Evolutionary conservation across 139 green algal genomes (phyloP).

Genomic region (Microglena sp.): DNA sequence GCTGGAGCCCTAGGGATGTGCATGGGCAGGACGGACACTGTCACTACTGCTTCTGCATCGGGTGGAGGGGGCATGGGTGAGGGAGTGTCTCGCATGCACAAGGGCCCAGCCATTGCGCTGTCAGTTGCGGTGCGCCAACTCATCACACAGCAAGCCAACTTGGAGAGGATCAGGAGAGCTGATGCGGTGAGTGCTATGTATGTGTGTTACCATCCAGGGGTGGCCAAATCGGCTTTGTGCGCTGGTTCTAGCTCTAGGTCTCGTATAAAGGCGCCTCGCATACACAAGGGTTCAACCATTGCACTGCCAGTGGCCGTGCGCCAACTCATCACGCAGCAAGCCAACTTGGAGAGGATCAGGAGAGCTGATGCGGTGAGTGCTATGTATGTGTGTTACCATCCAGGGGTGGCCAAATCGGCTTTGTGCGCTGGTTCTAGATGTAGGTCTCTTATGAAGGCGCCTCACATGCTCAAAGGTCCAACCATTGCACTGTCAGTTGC

Average conservation of each 20-base stretch:
- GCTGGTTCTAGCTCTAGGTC: not conserved
- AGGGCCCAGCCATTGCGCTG: no score
- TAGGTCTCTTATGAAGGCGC: not conserved
- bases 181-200: conserved; percentile 28
- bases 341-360: conserved; percentile 55
- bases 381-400: conserved; percentile 10
- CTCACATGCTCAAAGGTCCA: no score
- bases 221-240: no score
- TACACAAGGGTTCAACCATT: no score
- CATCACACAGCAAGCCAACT: conserved; percentile 50
- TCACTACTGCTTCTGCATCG: no score
- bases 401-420: no score
- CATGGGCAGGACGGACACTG: no score
- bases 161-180: conserved; percentile 54
- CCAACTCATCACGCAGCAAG: conserved; percentile 65
- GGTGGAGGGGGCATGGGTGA: no score
- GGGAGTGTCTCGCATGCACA: no score
- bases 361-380: conserved; percentile 36
- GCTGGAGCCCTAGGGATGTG: no score
- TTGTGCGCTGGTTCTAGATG: no score
- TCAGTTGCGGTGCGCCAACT: conserved; percentile 65
- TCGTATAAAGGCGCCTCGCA: not conserved
- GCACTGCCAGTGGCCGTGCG: conserved; percentile 50
- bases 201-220: conserved; percentile 11
- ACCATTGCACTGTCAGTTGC: conserved; percentile 50